These are phyloP conservation scores for Diaporthe velutina DNA, from an alignment of 2,329 filamentous ascomycete species.

Conservation along the genomic window DNA sequence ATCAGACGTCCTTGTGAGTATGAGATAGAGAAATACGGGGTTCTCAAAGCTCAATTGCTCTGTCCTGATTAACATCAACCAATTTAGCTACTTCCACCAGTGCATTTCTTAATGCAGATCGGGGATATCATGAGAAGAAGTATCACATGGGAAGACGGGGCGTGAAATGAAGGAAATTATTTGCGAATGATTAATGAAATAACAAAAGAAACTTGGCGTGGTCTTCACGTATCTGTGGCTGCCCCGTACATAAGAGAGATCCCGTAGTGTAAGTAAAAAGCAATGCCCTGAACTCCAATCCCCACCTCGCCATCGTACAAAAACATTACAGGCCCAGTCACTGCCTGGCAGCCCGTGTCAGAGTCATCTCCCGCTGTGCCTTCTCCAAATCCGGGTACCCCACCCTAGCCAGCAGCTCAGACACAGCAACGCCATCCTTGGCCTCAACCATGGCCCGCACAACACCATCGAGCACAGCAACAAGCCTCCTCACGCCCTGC, in stretches of 20 bases:
- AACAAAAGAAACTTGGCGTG: background rate
- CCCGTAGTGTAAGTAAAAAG: background rate
- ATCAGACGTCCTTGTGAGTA: too few species aligned
- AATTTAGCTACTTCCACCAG: too few species aligned
- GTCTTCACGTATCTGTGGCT: background rate
- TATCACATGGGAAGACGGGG: too few species aligned
- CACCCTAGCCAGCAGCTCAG: background rate
- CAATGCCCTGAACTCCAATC: background rate
- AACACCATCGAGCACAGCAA: background rate
- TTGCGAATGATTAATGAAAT: background rate
- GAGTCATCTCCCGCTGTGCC: background rate
- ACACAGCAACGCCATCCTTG: background rate
- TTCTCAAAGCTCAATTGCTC: too few species aligned
- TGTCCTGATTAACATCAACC: too few species aligned
- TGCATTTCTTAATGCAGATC: too few species aligned
- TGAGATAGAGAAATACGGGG: too few species aligned
- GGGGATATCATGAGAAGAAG: too few species aligned
- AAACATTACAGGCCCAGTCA: background rate
- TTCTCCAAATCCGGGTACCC: background rate
- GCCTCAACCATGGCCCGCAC: background rate
- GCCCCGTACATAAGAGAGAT: background rate
- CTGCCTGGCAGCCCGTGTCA: background rate
- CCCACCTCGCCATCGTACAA: background rate
- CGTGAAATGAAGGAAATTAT: background rate
- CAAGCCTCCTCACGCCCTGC: slow-evolving; percentile 13